These are phyloP conservation scores for Cynara cardunculus DNA, from an alignment of 129 eudicot genomes.

Conservation along the genomic window DNA sequence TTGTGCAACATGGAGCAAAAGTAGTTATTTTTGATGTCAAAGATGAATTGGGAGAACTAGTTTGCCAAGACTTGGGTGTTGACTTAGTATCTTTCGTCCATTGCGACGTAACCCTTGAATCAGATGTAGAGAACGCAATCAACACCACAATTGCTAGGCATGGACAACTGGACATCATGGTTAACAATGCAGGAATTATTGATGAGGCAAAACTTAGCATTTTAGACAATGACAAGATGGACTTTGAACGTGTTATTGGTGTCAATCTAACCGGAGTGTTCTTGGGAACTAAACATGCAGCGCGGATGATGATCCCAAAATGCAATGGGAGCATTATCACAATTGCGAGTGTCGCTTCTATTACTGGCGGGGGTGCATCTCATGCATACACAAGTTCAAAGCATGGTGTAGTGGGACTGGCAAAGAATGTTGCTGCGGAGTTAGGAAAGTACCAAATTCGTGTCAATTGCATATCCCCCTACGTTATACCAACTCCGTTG, in stretches of 20 bases:
- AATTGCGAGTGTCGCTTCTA: conserved; percentile 22
- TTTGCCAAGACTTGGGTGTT: background rate
- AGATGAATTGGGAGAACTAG: conserved; percentile 19
- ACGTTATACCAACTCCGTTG: conserved; percentile 15
- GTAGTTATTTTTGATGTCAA: conserved; percentile 57
- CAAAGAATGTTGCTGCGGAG: conserved; percentile 38
- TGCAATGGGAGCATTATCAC: conserved; percentile 34
- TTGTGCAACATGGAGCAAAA: conserved; percentile 51
- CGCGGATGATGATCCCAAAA: conserved; percentile 42
- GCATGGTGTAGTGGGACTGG: conserved; percentile 50
- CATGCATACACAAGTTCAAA: conserved; percentile 51
- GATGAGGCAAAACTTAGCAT: conserved; percentile 12
- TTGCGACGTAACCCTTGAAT: conserved; percentile 21
- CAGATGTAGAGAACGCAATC: background rate
- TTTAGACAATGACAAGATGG: conserved; percentile 2
- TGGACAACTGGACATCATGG: conserved; percentile 41
- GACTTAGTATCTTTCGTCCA: conserved; percentile 5
- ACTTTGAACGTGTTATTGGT: conserved; percentile 33
- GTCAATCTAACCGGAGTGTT: conserved; percentile 36
- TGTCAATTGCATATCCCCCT: conserved; percentile 46
- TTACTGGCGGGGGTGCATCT: conserved; percentile 20
- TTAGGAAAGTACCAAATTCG: conserved; percentile 40
- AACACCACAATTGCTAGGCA: conserved; percentile 18
- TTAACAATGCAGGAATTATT: conserved; percentile 24
- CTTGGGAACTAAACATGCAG: conserved; percentile 40